Evolutionary conservation across 1,139 yeast species (phyloP).

Genomic region (Lodderomyces margitis): DNA sequence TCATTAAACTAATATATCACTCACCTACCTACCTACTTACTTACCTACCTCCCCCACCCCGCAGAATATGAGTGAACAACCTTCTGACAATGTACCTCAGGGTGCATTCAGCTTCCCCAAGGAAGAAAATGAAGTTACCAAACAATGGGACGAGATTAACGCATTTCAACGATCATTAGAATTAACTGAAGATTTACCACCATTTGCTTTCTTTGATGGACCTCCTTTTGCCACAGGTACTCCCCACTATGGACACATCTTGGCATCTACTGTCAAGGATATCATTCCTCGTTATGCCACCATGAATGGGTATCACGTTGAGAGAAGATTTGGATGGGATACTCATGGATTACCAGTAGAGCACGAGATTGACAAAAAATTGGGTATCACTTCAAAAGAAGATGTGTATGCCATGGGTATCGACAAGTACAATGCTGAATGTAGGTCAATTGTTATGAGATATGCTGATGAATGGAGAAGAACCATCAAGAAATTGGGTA

Average conservation of each 20-base stretch:
- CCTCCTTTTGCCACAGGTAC: slow-evolving; percentile 99
- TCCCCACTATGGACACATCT: slow-evolving; percentile 96
- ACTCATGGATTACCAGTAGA: slow-evolving; percentile 98
- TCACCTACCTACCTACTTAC: not conserved
- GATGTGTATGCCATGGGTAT: slow-evolving; percentile 94
- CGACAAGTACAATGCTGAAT: slow-evolving; percentile 88
- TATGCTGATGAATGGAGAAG: slow-evolving; percentile 93
- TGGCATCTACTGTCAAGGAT: slow-evolving; percentile 96
- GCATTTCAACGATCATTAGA: slow-evolving; percentile 89
- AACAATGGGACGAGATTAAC: slow-evolving; percentile 83
- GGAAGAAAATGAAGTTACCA: slow-evolving; percentile 81
- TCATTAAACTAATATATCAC: not conserved
- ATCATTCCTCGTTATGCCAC: slow-evolving; percentile 97
- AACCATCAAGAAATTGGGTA: slow-evolving; percentile 89
- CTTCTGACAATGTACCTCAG: slow-evolving; percentile 10
- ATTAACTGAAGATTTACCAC: slow-evolving; percentile 80
- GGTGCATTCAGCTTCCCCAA: slow-evolving; percentile 66
- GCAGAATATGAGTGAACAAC: slow-evolving; percentile 27
- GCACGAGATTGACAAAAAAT: slow-evolving; percentile 96
- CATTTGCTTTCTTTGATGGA: slow-evolving; percentile 94
- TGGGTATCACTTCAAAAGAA: slow-evolving; percentile 88
- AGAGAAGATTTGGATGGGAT: slow-evolving; percentile 99
- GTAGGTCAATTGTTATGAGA: slow-evolving; percentile 96
- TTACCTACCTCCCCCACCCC: not conserved
- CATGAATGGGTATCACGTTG: slow-evolving; percentile 95